Conservation (phyloP, 805 yeast species). For the Metschnikowia cerradonensis region DNA sequence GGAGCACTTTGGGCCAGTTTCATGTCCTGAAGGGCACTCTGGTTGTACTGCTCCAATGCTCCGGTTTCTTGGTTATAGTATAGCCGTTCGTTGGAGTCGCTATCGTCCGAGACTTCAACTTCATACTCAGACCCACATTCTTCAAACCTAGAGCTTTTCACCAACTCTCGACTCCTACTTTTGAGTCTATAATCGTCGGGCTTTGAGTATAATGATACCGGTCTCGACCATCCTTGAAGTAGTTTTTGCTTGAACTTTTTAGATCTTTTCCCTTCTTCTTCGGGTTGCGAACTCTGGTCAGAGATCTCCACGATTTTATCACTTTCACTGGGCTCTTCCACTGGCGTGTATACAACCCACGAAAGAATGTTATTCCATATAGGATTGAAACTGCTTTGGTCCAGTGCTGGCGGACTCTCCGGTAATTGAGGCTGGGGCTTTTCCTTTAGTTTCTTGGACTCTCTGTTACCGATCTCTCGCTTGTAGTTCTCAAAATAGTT, state of each 20-base stretch:
- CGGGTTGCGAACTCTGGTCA: constrained; percentile 9
- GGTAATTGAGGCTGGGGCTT: background rate
- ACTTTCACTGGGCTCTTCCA: background rate
- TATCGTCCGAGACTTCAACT: constrained; percentile 27
- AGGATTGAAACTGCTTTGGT: constrained; percentile 24
- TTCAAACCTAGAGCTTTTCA: background rate
- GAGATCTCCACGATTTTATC: constrained; percentile 10
- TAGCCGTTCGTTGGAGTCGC: constrained; percentile 23
- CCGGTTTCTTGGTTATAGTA: constrained; percentile 31
- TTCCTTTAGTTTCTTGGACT: background rate
- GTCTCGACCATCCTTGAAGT: constrained; percentile 1
- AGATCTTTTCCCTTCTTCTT: background rate
- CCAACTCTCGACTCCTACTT: background rate
- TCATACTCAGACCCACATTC: constrained; percentile 21
- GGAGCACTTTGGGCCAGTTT: constrained; percentile 6
- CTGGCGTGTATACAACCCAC: constrained; percentile 28
- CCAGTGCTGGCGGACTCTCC: background rate
- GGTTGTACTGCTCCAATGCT: constrained; percentile 22
- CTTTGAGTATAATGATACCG: background rate
- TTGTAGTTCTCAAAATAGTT: constrained; percentile 8
- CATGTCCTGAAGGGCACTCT: constrained; percentile 4
- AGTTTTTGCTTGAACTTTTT: background rate
- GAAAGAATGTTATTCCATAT: constrained; percentile 36
- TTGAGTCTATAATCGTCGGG: background rate
- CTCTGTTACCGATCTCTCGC: constrained; percentile 1